A percentile compares a stretch with the other conserved stretches of the same genome.
Conservation (phyloP, 805 yeast genomes). For the Yarrowia porcina region DNA sequence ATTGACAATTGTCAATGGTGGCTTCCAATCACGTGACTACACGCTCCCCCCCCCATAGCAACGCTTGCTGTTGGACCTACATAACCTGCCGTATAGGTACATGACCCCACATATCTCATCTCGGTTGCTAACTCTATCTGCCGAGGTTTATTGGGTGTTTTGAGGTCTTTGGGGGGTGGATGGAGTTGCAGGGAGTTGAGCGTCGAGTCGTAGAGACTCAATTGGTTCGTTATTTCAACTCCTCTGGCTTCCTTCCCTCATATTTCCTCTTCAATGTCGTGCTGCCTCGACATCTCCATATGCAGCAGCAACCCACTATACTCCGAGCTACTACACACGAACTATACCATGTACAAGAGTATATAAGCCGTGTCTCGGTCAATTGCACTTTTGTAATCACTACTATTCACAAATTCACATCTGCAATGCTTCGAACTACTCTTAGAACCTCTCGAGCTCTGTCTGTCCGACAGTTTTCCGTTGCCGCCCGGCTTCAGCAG, state of each 20-base stretch:
- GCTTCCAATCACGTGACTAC: no score
- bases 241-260: background rate
- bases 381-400: no score
- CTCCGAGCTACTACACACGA: background rate
- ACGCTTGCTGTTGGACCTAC: background rate
- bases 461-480: conserved; percentile 1
- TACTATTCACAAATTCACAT: background rate
- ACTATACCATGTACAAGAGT: background rate
- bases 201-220: background rate
- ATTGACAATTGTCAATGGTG: no score
- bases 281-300: background rate
- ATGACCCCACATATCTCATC: conserved; percentile 14
- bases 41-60: no score
- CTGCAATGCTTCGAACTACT: conserved; percentile 19
- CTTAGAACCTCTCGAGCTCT: background rate
- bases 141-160: background rate
- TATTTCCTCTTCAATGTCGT: background rate
- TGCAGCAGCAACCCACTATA: conserved; percentile 12
- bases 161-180: background rate
- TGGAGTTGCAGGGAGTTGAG: background rate
- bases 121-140: conserved; percentile 21
- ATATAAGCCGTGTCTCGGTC: background rate
- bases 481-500: background rate
- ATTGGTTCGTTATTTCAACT: background rate
- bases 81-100: background rate